phyloP scores from a whole-genome alignment of 1,139 yeast species.

The Candida smagusa region DNA sequence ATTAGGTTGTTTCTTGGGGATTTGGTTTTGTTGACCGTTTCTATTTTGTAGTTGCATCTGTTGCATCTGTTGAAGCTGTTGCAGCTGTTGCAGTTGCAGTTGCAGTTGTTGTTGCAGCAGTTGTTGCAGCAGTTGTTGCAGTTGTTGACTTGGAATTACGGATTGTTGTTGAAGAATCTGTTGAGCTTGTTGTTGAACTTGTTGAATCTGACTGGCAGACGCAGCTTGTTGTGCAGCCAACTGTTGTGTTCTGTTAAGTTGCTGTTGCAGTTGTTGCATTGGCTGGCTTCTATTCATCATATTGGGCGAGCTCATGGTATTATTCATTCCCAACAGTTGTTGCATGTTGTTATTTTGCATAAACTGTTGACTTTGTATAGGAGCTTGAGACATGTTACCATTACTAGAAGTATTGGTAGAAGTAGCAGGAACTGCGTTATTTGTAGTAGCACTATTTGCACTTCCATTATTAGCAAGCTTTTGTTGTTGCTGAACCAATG shows the following conservation, averaged over 20 bases:
- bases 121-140: slow-evolving; percentile 9
- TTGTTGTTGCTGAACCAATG: slow-evolving; percentile 30
- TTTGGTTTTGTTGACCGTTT: slow-evolving; percentile 12
- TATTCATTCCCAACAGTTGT: slow-evolving; percentile 8
- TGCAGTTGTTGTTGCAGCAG: slow-evolving; percentile 9
- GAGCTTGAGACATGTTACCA: slow-evolving; percentile 1
- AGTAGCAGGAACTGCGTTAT: slow-evolving; percentile 4
- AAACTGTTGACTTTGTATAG: slow-evolving; percentile 7
- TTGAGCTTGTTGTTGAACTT: slow-evolving; percentile 17
- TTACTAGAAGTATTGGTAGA: slow-evolving; percentile 3
- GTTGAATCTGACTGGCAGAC: slow-evolving; percentile 12
- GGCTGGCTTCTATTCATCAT: slow-evolving; percentile 7
- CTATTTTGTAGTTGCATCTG: slow-evolving; percentile 7
- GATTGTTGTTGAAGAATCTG: slow-evolving; percentile 14
- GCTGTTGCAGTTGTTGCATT: slow-evolving; percentile 17
- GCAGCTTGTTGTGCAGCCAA: slow-evolving; percentile 9
- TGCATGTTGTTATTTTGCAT: slow-evolving; percentile 5
- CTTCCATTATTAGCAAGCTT: slow-evolving; percentile 5
- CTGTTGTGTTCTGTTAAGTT: slow-evolving; percentile 13
- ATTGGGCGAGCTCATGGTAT: slow-evolving; percentile 1
- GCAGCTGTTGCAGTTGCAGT: slow-evolving; percentile 6
- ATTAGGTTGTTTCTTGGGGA: slow-evolving; percentile 15
- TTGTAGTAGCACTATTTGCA: slow-evolving; percentile 3
- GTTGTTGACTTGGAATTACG: slow-evolving; percentile 8
- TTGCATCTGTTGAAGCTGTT: slow-evolving; percentile 2